Evolutionary conservation across 1,284 basidiomycete genomes (phyloP), one percentile per base, ranked within the genome.

Genomic region (Marasmius sp.): DNA sequence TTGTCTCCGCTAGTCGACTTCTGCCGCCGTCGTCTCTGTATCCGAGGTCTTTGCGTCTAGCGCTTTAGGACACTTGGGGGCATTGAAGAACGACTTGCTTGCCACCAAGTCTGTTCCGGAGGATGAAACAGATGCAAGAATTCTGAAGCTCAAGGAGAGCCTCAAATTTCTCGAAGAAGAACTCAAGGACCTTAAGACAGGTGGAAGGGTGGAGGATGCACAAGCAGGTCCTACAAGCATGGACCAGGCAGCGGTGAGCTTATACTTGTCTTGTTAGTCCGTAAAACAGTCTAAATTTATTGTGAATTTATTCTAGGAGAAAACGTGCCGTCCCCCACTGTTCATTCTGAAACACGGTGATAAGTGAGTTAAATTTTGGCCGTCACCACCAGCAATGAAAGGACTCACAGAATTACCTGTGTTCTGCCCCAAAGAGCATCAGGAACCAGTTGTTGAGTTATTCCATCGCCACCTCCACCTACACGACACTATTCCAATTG

Each of bases 261-360:
- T 18, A 27, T 27, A 2, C 5, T 27, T 27, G 27, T 27, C 5
- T 5, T 27, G 2, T 5, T 5, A 5, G 27, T 27, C 5, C 27
- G 2, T 5, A n/a, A n/a, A n/a, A n/a, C n/a, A n/a, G n/a, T n/a
- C n/a, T n/a, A n/a, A n/a, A n/a, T n/a, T n/a, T n/a, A n/a, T n/a
- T n/a, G n/a, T n/a, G n/a, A n/a, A n/a, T n/a, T n/a, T 49, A 10
- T 49, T 12, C 11, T 20, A 50, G 48, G 48, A 36, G 39, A 50
- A 45, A 8, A 62, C 63, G 3, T 64, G 63, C 18, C 48, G 53
- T 0, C 61, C 58, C 18, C 61, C 61, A 1, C 33, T 64, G 1
- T 55, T 64, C 12, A 47, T 64, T 9, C 50, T 64, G 33, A 59
- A 52, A 37, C 20, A 10, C 0, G 61, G 63, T 2, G 54, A 62